Evolutionary conservation across 148 eudicot species (phyloP).

Genomic region (Vaccinium corymbosum): DNA sequence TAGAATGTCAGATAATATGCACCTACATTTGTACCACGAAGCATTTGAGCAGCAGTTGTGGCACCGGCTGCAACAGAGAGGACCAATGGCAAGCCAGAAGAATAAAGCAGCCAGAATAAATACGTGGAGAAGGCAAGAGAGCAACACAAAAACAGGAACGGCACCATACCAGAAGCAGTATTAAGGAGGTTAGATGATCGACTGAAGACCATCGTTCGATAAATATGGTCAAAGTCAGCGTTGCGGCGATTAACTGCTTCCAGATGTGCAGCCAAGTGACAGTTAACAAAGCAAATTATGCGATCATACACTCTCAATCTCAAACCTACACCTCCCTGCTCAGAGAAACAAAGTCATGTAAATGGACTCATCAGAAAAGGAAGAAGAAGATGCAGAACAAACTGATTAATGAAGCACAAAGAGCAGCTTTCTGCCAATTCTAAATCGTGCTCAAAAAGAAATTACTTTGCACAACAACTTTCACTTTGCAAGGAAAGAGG

Average conservation of each 20-base stretch:
- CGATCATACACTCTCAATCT: conserved; percentile 93
- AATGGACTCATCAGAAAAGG: not conserved
- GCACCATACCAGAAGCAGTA: conserved; percentile 87
- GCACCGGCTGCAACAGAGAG: conserved; percentile 82
- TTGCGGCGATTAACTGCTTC: conserved; percentile 93
- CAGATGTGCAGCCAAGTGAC: conserved; percentile 97
- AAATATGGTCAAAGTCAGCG: conserved; percentile 93
- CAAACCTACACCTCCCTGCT: conserved; percentile 98
- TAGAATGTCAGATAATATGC: not conserved
- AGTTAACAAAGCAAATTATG: conserved; percentile 81
- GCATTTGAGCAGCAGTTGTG: conserved; percentile 59
- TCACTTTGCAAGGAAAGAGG: not conserved
- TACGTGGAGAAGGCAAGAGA: conserved; percentile 77
- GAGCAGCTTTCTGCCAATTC: not conserved
- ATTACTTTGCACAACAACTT: not conserved
- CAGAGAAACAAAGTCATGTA: conserved; percentile 15
- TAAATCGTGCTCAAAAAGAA: not conserved
- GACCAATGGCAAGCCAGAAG: conserved; percentile 70
- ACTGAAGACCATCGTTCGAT: conserved; percentile 71
- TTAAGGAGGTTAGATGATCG: conserved; percentile 69
- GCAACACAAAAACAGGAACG: conserved; percentile 60
- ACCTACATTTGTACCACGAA: conserved; percentile 62
- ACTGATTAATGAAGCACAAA: not conserved
- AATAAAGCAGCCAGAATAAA: conserved; percentile 80
- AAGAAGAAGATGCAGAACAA: not conserved